Base-by-base conservation (phyloP, 2,329 filamentous ascomycete species). In the Pseudogymnoascus sp. region DNA sequence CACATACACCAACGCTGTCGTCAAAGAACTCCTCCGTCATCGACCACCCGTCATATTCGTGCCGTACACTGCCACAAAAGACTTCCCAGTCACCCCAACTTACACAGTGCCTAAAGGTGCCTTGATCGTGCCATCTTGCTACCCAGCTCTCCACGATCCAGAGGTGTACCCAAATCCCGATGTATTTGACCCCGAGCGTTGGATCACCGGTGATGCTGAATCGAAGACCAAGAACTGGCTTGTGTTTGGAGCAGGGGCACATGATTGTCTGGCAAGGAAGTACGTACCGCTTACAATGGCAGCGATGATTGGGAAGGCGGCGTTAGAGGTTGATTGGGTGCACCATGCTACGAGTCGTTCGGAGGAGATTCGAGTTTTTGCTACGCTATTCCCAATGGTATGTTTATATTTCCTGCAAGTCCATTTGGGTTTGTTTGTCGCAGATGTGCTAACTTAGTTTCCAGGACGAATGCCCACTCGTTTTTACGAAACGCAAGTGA, bases 1-100 rank as follows among this genome's bases (percentile, higher is more conserved):
- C 35, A 74, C 75, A 0, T 82, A 81, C 65, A 82, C 80, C 60
- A 77, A 75, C 26, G 80, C 80, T 2, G 79, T 82, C 0, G 71
- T 82, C 62, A 82, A 81, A 63, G 80, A 82, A 64, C 72, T 81
- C 1, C 77, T 82, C 11, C 79, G 80, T 36, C 71, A 80, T 65
- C 68, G 79, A 0, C 80, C 80, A 1, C 80, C 80, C 0, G 80
- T 82, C 41, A 82, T 82, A 60, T 79, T 82, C 61, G 79, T 82
- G 0, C 80, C 80, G 0, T 82, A 82, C 41, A 71, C 78, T 1
- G 76, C 78, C 0, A 79, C 74, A 0, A 78, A 77, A 61, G 64
- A 69, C 10, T 82, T 82, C 60, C 77, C 78, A 0, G 69, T 81
- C 31, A 80, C 78, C 0, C 71, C 75, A 0, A 65, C 69, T 6